A percentile compares a stretch with the other conserved stretches of the same genome.
These are phyloP conservation scores for Colletotrichum sidae DNA, from an alignment of 2,329 filamentous ascomycete species.

Conservation along the genomic window DNA sequence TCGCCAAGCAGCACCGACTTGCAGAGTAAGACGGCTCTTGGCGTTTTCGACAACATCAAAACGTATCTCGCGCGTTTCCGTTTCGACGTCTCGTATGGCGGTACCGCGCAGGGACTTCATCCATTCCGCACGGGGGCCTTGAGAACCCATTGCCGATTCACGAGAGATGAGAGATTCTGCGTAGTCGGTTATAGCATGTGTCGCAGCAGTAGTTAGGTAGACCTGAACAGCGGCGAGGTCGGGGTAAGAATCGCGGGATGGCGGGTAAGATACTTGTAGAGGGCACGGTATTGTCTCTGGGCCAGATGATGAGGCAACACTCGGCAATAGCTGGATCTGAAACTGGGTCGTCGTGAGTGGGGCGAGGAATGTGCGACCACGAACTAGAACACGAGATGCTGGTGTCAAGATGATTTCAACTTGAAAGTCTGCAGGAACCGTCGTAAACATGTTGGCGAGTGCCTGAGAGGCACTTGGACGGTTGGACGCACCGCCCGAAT, in stretches of 20 bases:
- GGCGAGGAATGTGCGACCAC: conserved; percentile 56
- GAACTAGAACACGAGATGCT: conserved; percentile 54
- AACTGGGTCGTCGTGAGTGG: conserved; percentile 60
- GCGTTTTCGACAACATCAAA: conserved; percentile 45
- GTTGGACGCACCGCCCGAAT: conserved; percentile 46
- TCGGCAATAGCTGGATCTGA: conserved; percentile 52
- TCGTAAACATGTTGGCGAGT: conserved; percentile 55
- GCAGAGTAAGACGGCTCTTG: conserved; percentile 37
- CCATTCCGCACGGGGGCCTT: conserved; percentile 40
- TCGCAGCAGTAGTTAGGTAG: conserved; percentile 58
- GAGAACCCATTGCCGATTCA: conserved; percentile 7
- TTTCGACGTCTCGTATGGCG: conserved; percentile 45
- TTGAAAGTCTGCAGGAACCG: conserved; percentile 54
- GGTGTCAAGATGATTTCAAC: conserved; percentile 60
- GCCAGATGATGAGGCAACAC: conserved; percentile 41
- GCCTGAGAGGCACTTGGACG: conserved; percentile 56
- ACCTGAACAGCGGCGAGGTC: conserved; percentile 56
- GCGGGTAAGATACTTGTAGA: conserved; percentile 55
- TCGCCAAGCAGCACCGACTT: conserved; percentile 39
- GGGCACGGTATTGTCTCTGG: conserved; percentile 41
- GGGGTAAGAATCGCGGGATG: conserved; percentile 58
- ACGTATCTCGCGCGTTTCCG: conserved; percentile 45
- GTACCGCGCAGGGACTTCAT: conserved; percentile 47
- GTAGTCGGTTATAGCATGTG: conserved; percentile 53
- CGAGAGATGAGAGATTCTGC: conserved; percentile 42